These are phyloP conservation scores for Talaromyces funiculosus DNA, from an alignment of 2,329 filamentous ascomycete genomes.

Conservation along the genomic window DNA sequence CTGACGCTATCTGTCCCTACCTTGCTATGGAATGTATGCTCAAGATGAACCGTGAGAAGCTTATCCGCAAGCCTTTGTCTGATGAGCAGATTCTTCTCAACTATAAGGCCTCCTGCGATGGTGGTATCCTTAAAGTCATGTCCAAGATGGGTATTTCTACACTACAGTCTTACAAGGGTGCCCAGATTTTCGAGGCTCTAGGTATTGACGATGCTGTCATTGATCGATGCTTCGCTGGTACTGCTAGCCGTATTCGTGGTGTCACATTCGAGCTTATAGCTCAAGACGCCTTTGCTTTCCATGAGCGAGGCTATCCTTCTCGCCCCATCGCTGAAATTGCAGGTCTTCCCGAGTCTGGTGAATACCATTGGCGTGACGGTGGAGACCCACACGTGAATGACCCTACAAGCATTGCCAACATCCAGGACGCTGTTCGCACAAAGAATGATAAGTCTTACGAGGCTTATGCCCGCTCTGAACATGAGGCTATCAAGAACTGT, in stretches of 20 bases:
- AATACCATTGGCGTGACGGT: conserved; percentile 97
- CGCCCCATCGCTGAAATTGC: conserved; percentile 69
- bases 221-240: conserved; percentile 90
- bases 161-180: conserved; percentile 92
- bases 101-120: conserved; percentile 94
- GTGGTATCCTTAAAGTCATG: conserved; percentile 97
- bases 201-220: conserved; percentile 89
- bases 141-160: conserved; percentile 99
- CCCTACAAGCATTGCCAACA: conserved; percentile 88
- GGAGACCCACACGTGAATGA: conserved; percentile 95
- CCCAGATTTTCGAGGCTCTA: conserved; percentile 94
- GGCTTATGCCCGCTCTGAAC: conserved; percentile 86
- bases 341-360: conserved; percentile 83
- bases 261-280: conserved; percentile 91
- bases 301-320: conserved; percentile 86
- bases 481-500: conserved; percentile 94
- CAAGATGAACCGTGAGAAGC: conserved; percentile 88
- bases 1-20: conserved; percentile 90
- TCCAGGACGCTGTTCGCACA: conserved; percentile 90
- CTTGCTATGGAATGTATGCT: conserved; percentile 93
- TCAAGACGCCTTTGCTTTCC: conserved; percentile 88
- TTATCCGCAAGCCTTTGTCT: conserved; percentile 83
- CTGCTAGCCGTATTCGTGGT: conserved; percentile 88
- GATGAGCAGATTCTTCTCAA: conserved; percentile 83
- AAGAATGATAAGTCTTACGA: conserved; percentile 99